phyloP scores from a whole-genome alignment of 768 basidiomycete genomes.

The Russula abietina region DNA sequence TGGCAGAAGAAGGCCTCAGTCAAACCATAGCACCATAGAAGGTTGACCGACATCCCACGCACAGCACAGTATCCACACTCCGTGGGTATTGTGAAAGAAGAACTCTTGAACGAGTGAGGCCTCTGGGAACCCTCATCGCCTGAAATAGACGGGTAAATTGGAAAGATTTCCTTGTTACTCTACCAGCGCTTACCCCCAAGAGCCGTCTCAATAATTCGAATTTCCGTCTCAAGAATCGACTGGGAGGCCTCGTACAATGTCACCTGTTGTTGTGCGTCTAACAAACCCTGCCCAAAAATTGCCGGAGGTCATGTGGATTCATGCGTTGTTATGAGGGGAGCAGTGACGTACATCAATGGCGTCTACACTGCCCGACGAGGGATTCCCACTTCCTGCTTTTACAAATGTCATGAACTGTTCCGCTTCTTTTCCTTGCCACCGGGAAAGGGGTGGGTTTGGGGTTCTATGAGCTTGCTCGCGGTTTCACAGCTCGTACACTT shows the following conservation, averaged over 20 bases:
- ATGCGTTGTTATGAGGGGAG: slow-evolving; percentile 4
- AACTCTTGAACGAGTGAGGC: slow-evolving; percentile 78
- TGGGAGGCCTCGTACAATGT: slow-evolving; percentile 50
- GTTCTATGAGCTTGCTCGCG: not conserved
- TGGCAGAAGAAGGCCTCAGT: slow-evolving; percentile 29
- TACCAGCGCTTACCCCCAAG: slow-evolving; percentile 50
- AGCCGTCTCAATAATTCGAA: slow-evolving; percentile 51
- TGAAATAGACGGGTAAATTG: slow-evolving; percentile 28
- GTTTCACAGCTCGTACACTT: slow-evolving; percentile 28
- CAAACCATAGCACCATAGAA: slow-evolving; percentile 2
- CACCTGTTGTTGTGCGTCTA: slow-evolving; percentile 59
- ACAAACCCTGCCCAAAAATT: slow-evolving; percentile 42
- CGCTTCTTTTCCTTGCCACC: slow-evolving; percentile 45
- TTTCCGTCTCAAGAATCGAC: slow-evolving; percentile 55
- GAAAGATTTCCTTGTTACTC: not conserved
- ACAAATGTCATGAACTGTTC: slow-evolving; percentile 46
- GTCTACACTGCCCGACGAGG: slow-evolving; percentile 49
- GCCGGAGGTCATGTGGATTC: slow-evolving; percentile 15
- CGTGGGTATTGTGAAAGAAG: slow-evolving; percentile 81
- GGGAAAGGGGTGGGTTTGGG: not conserved
- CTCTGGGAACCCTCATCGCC: slow-evolving; percentile 67
- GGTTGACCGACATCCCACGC: not conserved
- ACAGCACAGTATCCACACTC: slow-evolving; percentile 67
- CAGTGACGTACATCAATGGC: slow-evolving; percentile 49
- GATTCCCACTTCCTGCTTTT: slow-evolving; percentile 42